Evolutionary conservation across 257 asterid species (phyloP), one percentile per base, ranked within the genome.

Genomic region (Solanum pimpinellifolium): DNA sequence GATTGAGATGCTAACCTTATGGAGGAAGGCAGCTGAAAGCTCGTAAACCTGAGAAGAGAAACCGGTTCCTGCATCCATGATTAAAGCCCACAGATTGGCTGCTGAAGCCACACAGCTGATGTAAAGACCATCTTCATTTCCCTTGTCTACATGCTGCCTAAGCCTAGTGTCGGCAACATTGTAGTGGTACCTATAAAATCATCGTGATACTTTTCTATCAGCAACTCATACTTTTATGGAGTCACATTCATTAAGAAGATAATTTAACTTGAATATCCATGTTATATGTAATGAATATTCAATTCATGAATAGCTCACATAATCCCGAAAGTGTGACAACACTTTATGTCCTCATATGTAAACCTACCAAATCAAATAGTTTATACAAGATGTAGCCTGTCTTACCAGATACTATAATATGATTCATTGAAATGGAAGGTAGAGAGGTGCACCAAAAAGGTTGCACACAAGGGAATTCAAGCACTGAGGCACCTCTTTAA

Each of bases 41-140:
- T 96, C 98, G 81, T 96, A 96, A 83, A 95, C 99, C 91, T 96
- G 99, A 0, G 98, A 93, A 59, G 83, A 88, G 90, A 96, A 96
- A 84, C 98, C 98, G 13, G 99, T 95, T 86, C 99, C 98, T 10
- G 99, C 99, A 91, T 95, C 98, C 99, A 96, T 96, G 90, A 96
- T 96, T 85, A 96, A 92, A 89, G 99, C 99, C 99, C 98, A 96
- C 80, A 96, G 98, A 89, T 93, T 96, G 88, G 96, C 89, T 12
- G 99, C 96, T 9, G 98, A 95, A 85, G 98, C 98, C 86, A 96
- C 99, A 69, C 98, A 96, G 92, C 98, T 96, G 86, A 96, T 95
- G 86, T 92, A 95, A 23, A 96, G 87, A 83, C 98, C 98, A 89
- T 96, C 99, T 91, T 96, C 99, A 66, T 95, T 96, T 41, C 99